Evolutionary conservation across 139 green algal genomes (phyloP), one percentile per base, ranked within the genome.

Genomic region (Haematococcus lacustris): DNA sequence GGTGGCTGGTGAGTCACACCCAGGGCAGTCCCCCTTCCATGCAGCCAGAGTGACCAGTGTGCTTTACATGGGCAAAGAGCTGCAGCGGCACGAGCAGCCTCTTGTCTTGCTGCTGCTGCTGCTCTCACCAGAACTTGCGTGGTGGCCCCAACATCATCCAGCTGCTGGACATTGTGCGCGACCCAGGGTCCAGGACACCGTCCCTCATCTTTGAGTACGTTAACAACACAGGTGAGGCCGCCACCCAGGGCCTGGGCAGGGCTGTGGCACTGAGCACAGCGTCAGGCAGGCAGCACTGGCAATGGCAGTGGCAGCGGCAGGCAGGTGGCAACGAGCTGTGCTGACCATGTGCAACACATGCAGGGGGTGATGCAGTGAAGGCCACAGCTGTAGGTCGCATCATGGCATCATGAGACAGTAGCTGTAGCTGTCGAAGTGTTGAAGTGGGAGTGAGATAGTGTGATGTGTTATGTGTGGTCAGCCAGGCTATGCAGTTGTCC

Each of bases 171-270:
- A 85, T 97, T 13, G 96, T 99, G 53, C 84, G 93, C 1, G 95
- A 98, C 73, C 90, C 91, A 21, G 80, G 93, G 62, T 92, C 83
- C 38, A 96, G 96, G 67, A 99, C 96, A 1, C 96, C 96, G 32
- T 91, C 74, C 68, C 88, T 99, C 17, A 83, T 99, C 7, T 99
- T 99, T 74, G 96, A 99, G 87, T 91, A 94, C 75, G 92, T 98
- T 17, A 93, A 97, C 81, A 97, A 97, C 81, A 82, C 75, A n/a
- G 74, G 61, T 57, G 70, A 68, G 53, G 13, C 21, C 13, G 33
- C 21, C 4, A 26, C 9, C 26, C 9, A 64, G 53, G 53, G 47
- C 21, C 21, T 57, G 47, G 21, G n/a, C n/a, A n/a, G n/a, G n/a
- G n/a, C n/a, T n/a, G n/a, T n/a, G n/a, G n/a, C n/a, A n/a, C n/a